Conservation (phyloP, 768 basidiomycete genomes). For the Agrocybe chaxingu region DNA sequence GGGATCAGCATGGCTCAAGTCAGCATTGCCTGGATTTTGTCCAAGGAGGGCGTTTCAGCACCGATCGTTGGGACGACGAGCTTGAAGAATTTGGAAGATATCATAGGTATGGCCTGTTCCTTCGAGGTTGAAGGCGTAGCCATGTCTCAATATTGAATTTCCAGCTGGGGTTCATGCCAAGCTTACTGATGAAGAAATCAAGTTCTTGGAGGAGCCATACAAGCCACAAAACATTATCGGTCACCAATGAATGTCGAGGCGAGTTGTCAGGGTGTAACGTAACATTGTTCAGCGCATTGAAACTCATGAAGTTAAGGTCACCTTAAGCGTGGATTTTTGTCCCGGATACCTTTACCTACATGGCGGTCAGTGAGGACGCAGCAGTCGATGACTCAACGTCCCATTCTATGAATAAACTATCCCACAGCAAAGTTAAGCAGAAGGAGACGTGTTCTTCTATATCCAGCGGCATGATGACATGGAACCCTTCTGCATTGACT, state of each 20-base stretch:
- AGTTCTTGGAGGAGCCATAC: slow-evolving; percentile 23
- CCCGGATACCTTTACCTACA: too few species aligned
- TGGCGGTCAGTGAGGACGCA: too few species aligned
- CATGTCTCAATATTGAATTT: not conserved
- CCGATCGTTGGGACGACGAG: slow-evolving; percentile 57
- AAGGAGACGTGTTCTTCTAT: too few species aligned
- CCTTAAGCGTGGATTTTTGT: too few species aligned
- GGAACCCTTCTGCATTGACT: too few species aligned
- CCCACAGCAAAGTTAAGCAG: too few species aligned
- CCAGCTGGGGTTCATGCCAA: slow-evolving; percentile 21
- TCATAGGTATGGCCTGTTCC: slow-evolving; percentile 35
- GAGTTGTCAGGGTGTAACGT: too few species aligned
- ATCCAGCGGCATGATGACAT: too few species aligned
- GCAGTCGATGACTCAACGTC: too few species aligned
- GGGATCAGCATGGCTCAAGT: slow-evolving; percentile 54
- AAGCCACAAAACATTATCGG: slow-evolving; percentile 17
- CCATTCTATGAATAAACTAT: too few species aligned
- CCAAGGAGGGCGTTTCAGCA: slow-evolving; percentile 45
- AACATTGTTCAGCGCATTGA: too few species aligned
- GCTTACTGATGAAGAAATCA: slow-evolving; percentile 24
- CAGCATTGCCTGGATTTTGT: slow-evolving; percentile 47
- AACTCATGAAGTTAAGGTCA: too few species aligned
- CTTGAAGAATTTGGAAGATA: slow-evolving; percentile 46
- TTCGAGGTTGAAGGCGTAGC: not conserved
- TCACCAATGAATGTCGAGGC: slow-evolving; percentile 7